Evolutionary conservation across 495 filamentous ascomycete genomes (phyloP).

Genomic region (Daldinia bambusicola): DNA sequence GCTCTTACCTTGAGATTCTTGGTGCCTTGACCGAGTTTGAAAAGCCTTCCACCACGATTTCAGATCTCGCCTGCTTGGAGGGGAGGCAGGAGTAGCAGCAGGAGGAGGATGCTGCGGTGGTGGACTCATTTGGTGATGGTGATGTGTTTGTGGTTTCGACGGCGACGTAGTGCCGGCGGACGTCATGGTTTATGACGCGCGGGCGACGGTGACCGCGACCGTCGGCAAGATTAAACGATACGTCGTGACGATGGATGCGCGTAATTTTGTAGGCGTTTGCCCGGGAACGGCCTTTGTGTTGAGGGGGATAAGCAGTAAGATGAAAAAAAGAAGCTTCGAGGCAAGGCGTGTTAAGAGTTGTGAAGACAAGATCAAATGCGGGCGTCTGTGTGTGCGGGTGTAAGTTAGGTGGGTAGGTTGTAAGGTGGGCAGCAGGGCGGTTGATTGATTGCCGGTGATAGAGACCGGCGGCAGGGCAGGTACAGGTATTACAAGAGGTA

Average conservation of each 20-base stretch:
- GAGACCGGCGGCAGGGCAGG: conserved; percentile 6
- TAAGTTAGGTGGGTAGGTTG: conserved; percentile 8
- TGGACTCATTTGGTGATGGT: conserved; percentile 45
- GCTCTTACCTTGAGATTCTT: conserved; percentile 78
- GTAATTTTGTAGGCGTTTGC: conserved; percentile 14
- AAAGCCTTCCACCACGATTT: conserved; percentile 94
- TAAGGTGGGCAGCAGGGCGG: conserved; percentile 20
- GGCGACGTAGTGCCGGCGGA: conserved; percentile 47
- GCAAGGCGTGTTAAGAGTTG: conserved; percentile 16
- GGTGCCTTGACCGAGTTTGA: conserved; percentile 76
- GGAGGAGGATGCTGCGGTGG: conserved; percentile 38
- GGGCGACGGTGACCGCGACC: conserved; percentile 43
- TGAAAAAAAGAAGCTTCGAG: conserved; percentile 5
- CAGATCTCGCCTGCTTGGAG: conserved; percentile 80
- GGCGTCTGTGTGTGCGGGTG: conserved; percentile 21
- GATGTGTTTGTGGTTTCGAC: conserved; percentile 37
- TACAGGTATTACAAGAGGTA: not conserved
- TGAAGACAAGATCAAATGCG: conserved; percentile 20
- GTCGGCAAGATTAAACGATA: conserved; percentile 28
- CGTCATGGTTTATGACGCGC: conserved; percentile 50
- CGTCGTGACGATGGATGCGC: conserved; percentile 28
- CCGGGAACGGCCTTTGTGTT: conserved; percentile 2
- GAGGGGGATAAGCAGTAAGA: conserved; percentile 22
- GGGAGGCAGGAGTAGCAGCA: conserved; percentile 57
- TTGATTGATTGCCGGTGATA: conserved; percentile 31